Conservation (phyloP, 2,329 filamentous ascomycete genomes). For the Aspergillus sp. region DNA sequence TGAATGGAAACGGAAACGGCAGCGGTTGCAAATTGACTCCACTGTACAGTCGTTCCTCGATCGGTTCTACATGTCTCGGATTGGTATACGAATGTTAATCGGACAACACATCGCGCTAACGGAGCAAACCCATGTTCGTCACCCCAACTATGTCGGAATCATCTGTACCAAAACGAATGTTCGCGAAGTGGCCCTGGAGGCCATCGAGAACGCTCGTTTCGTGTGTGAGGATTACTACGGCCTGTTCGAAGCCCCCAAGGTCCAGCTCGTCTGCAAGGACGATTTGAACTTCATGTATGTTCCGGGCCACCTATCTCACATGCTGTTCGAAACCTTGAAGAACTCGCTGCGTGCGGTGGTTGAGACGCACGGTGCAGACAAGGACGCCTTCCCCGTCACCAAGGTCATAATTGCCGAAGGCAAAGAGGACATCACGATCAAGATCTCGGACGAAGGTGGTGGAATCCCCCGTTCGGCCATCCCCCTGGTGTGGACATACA, state of each 20-base stretch:
- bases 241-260: slow-evolving; percentile 91
- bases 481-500: slow-evolving; percentile 99
- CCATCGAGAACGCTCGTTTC: slow-evolving; percentile 98
- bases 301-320: slow-evolving; percentile 96
- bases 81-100: slow-evolving; percentile 98
- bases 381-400: slow-evolving; percentile 92
- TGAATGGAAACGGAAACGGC: slow-evolving; percentile 94
- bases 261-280: slow-evolving; percentile 92
- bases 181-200: slow-evolving; percentile 88
- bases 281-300: slow-evolving; percentile 99
- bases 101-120: slow-evolving; percentile 97
- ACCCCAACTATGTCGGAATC: slow-evolving; percentile 94
- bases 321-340: slow-evolving; percentile 99
- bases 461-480: slow-evolving; percentile 92
- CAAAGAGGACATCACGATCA: slow-evolving; percentile 98
- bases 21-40: slow-evolving; percentile 97
- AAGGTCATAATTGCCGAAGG: slow-evolving; percentile 98
- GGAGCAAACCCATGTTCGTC: slow-evolving; percentile 83
- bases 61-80: slow-evolving; percentile 99
- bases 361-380: slow-evolving; percentile 90
- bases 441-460: slow-evolving; percentile 93
- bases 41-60: slow-evolving; percentile 97
- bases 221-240: slow-evolving; percentile 99
- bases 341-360: slow-evolving; percentile 97
- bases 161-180: slow-evolving; percentile 99